These are phyloP conservation scores for Colletotrichum nymphaeae DNA, from an alignment of 2,329 filamentous ascomycete species.

Conservation along the genomic window DNA sequence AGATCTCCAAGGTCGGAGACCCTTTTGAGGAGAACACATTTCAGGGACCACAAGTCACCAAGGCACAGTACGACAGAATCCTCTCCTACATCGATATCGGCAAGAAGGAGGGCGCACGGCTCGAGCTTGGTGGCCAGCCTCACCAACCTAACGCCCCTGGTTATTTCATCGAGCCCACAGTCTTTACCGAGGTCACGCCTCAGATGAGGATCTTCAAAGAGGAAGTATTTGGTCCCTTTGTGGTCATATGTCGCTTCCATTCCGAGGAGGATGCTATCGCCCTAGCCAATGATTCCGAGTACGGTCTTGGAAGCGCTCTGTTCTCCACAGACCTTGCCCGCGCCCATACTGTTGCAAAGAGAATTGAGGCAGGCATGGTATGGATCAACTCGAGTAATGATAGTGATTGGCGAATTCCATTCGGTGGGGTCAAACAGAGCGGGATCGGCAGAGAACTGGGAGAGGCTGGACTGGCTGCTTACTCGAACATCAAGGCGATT, in stretches of 20 bases:
- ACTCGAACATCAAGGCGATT: constrained; percentile 44
- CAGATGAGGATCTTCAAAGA: constrained; percentile 42
- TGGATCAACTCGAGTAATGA: constrained; percentile 53
- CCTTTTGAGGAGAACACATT: constrained; percentile 72
- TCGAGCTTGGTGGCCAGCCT: constrained; percentile 54
- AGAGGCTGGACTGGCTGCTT: constrained; percentile 43
- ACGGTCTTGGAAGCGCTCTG: constrained; percentile 66
- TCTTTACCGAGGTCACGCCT: constrained; percentile 43
- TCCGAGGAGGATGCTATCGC: constrained; percentile 46
- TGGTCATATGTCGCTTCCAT: constrained; percentile 42
- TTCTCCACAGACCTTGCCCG: constrained; percentile 65
- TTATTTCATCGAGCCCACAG: constrained; percentile 44
- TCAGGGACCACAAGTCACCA: constrained; percentile 76
- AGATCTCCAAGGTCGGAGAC: constrained; percentile 70
- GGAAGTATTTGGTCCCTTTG: constrained; percentile 47
- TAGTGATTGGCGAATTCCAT: constrained; percentile 44
- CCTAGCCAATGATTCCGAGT: constrained; percentile 57
- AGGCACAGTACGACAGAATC: constrained; percentile 72
- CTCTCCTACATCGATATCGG: constrained; percentile 74
- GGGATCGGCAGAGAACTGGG: constrained; percentile 46
- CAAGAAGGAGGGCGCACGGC: constrained; percentile 69
- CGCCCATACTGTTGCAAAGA: constrained; percentile 54
- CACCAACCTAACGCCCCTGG: constrained; percentile 59
- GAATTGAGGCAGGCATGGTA: constrained; percentile 64
- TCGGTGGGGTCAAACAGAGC: constrained; percentile 48